Conservation (phyloP, 176 grass and related monocot genomes). For the Oryza brachyantha region DNA sequence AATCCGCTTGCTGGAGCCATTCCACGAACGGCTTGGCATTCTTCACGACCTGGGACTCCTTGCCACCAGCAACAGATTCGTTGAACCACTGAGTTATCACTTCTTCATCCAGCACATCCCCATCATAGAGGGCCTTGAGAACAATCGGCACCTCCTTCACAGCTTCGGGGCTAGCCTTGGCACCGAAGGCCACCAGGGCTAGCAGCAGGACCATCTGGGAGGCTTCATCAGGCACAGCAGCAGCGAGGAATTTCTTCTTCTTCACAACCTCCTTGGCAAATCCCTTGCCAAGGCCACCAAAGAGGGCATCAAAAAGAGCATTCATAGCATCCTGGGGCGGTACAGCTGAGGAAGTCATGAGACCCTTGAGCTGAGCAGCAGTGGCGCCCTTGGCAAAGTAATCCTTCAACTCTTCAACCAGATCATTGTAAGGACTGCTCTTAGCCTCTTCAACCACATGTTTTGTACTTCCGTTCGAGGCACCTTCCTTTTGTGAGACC, state of each 20-base stretch:
- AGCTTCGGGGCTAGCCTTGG: conserved; percentile 47
- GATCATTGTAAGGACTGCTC: conserved; percentile 23
- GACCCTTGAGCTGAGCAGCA: conserved; percentile 51
- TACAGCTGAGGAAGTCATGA: conserved; percentile 21
- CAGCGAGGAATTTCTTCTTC: conserved; percentile 60
- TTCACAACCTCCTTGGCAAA: conserved; percentile 70
- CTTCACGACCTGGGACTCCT: conserved; percentile 39
- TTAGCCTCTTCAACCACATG: too few relatives aligned
- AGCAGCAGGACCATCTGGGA: conserved; percentile 49
- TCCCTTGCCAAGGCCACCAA: conserved; percentile 59
- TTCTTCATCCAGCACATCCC: conserved; percentile 48
- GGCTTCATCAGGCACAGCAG: conserved; percentile 39
- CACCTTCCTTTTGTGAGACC: conserved; percentile 11
- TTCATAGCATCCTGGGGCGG: conserved; percentile 57
- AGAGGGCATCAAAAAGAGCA: conserved; percentile 65
- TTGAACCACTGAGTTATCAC: conserved; percentile 44
- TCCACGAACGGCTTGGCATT: conserved; percentile 62
- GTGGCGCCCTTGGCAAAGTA: conserved; percentile 29
- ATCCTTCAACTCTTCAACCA: conserved; percentile 57
- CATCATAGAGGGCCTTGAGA: conserved; percentile 51
- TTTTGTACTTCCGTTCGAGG: background rate
- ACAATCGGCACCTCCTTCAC: conserved; percentile 65
- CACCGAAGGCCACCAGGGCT: conserved; percentile 48
- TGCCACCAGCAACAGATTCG: conserved; percentile 30
- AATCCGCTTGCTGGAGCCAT: conserved; percentile 72